These are phyloP conservation scores for Cichorium intybus DNA, from an alignment of 140 eudicot genomes.

Conservation along the genomic window DNA sequence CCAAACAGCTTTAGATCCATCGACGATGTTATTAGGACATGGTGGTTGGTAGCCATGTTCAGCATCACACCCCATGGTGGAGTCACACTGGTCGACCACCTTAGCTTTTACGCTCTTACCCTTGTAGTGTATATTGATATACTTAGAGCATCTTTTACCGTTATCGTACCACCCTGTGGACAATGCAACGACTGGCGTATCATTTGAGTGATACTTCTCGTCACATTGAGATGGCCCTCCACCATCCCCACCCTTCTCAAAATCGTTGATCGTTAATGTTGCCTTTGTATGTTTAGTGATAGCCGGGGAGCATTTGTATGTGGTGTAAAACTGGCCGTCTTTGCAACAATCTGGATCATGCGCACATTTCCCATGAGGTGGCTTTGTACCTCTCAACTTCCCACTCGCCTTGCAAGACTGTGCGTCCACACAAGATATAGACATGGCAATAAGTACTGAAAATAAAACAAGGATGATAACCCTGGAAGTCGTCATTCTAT, in stretches of 20 bases:
- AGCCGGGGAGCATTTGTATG: neutral
- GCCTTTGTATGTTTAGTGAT: conserved; percentile 2
- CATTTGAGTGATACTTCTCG: conserved; percentile 23
- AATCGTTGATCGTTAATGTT: conserved; percentile 29
- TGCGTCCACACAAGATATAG: conserved; percentile 3
- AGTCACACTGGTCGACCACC: conserved; percentile 38
- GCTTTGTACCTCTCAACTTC: neutral
- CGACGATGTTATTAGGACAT: conserved; percentile 16
- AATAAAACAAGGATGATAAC: conserved; percentile 1
- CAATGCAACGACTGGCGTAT: conserved; percentile 23
- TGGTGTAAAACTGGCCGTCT: neutral
- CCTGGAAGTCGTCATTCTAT: conserved; percentile 8
- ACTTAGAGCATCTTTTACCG: conserved; percentile 25
- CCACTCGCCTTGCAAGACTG: conserved; percentile 3
- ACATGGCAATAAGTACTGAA: neutral
- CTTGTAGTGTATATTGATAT: conserved; percentile 15
- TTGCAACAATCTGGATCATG: neutral
- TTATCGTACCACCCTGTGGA: conserved; percentile 31
- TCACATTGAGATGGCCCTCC: conserved; percentile 39
- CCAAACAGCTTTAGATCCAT: conserved; percentile 33
- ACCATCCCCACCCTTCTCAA: conserved; percentile 35
- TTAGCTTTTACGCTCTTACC: conserved; percentile 25
- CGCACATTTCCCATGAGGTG: neutral
- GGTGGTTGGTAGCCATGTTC: neutral
- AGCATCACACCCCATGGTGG: conserved; percentile 20